Evolutionary conservation across 2,329 filamentous ascomycete species (phyloP), one percentile per base, ranked within the genome.

Genomic region (Talaromyces albobiverticillius): DNA sequence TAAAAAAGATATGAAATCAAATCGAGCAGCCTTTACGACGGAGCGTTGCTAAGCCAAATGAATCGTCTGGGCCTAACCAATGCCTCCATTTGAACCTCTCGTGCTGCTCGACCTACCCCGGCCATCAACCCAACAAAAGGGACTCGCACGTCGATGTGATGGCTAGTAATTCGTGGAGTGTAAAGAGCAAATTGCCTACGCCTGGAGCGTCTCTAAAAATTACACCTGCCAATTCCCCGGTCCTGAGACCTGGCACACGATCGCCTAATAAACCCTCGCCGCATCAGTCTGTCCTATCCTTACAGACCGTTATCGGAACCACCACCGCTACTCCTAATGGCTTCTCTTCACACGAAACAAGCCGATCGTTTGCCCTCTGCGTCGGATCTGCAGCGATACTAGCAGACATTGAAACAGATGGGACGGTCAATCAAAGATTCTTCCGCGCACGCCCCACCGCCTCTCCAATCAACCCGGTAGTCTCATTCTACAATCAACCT

Each of bases 371-470:
- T 71, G 91, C 91, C 53, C 94, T 95, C 69, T 92, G 91, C 59
- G 93, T 94, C 8, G 94, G 94, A 53, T 94, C 91, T 9, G 90
- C 93, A 41, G 93, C 90, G n/a, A 90, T 99, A 0, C 83, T 97
- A 16, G 90, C 92, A 7, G 86, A 89, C 61, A 79, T 96, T 50
- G 83, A 90, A 59, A 82, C 85, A 49, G 79, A 88, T 29, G 66
- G 80, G 58, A 71, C 76, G 56, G 72, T 86, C 64, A 82, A 81
- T 1, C 93, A 97, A 69, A 87, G 90, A 56, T 97, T 97, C 76
- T 97, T 90, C 76, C 85, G 91, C 66, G 94, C 93, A 38, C 84
- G 89, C 29, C 91, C 92, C 10, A 79, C 79, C 9, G 78, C 79
- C 10, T 84, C 85, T 20, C 88, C 90, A 5, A 71, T 88, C 38